Evolutionary conservation across 495 filamentous ascomycete species (phyloP).

Genomic region (Penicillium samsonianum): DNA sequence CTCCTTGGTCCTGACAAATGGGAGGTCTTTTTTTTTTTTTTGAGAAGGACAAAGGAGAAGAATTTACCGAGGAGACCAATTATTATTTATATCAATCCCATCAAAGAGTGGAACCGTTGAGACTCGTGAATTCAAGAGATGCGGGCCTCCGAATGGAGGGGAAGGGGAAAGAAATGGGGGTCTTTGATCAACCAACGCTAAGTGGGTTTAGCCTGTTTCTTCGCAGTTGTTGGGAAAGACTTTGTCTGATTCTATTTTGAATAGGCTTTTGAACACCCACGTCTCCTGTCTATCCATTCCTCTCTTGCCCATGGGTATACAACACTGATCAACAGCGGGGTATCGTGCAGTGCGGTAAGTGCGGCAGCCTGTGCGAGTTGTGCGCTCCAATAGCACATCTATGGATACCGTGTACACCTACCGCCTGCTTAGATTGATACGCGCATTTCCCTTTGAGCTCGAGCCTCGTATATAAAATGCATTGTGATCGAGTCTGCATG

Average conservation of each 20-base stretch:
- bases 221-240: constrained; percentile 10
- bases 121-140: constrained; percentile 14
- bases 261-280: neutral
- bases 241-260: neutral
- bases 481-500: constrained; percentile 9
- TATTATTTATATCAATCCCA: constrained; percentile 18
- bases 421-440: constrained; percentile 9
- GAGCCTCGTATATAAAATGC: constrained; percentile 4
- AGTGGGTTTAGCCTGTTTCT: neutral
- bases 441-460: constrained; percentile 1
- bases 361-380: constrained; percentile 16
- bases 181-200: constrained; percentile 16
- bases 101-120: constrained; percentile 24
- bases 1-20: neutral
- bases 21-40: neutral
- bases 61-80: neutral
- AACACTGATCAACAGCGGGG: constrained; percentile 6
- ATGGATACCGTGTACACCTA: constrained; percentile 7
- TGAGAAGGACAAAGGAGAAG: neutral
- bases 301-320: constrained; percentile 3
- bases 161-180: constrained; percentile 32
- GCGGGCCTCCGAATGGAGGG: constrained; percentile 33
- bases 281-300: neutral
- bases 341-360: constrained; percentile 21
- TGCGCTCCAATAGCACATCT: neutral